Percentiles rank a stretch among this genome's conserved stretches.
Conservation (phyloP, 306 rosid genomes). For the Lathyrus sativus region DNA sequence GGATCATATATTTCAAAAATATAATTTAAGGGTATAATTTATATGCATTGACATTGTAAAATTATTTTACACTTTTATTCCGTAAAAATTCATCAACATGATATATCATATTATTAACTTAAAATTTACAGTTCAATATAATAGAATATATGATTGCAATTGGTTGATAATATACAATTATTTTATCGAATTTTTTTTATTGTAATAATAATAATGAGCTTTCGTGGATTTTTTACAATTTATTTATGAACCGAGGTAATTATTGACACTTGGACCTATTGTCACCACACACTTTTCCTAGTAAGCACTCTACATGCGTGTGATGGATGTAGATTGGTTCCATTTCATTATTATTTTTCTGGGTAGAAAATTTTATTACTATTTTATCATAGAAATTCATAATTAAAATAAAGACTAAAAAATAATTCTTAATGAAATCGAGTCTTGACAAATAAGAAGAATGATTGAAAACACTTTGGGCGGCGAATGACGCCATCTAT, state of each 20-base stretch:
- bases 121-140: too few relatives aligned
- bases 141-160: too few relatives aligned
- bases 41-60: too few relatives aligned
- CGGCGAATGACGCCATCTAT: constrained; percentile 30
- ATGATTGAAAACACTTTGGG: constrained; percentile 32
- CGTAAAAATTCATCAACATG: too few relatives aligned
- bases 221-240: too few relatives aligned
- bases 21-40: too few relatives aligned
- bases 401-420: constrained; percentile 17
- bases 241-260: not conserved
- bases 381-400: not conserved
- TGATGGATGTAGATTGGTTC: not conserved
- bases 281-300: constrained; percentile 33
- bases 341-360: not conserved
- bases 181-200: too few relatives aligned
- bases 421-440: not conserved
- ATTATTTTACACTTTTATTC: too few relatives aligned
- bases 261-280: constrained; percentile 13
- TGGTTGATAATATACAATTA: too few relatives aligned
- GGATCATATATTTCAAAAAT: too few relatives aligned
- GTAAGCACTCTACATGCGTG: not conserved
- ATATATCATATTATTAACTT: too few relatives aligned
- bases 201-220: too few relatives aligned
- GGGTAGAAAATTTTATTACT: not conserved
- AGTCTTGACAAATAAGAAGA: not conserved